Base-by-base conservation (phyloP, 768 basidiomycete genomes). In the Mycena metata region DNA sequence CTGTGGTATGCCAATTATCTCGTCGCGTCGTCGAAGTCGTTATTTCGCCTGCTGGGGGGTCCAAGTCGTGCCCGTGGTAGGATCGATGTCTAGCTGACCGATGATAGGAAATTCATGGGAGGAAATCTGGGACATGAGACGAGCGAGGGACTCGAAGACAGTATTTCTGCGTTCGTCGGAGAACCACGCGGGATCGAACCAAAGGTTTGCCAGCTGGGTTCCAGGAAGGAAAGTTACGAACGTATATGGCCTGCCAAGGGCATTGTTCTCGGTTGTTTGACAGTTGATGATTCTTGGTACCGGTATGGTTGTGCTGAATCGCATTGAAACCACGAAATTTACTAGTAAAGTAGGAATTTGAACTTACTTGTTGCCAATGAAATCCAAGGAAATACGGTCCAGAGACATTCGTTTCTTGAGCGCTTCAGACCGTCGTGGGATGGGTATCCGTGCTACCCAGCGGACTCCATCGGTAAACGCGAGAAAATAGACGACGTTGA, bases 371-470 rank as follows among this genome's bases (percentile, higher is more conserved):
- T 36, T 42, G 7, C 43, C 51, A n/a, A 73, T 64, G 49, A 71
- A 61, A 49, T 64, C 60, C 39, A 69, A 43, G 47, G 70, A 42
- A 19, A 52, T n/a, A 5, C 60, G 50, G 50, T 62, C 39, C 16
- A 62, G 41, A 6, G 60, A 51, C 50, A 62, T 62, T 43, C 50
- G 50, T 43, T 62, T 62, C n/a, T 50, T 49, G 36, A 72, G 46
- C 19, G 66, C 47, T 23, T 68, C 59, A 36, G 57, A 65, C 43
- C 57, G 45, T 9, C 45, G 52, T 30, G 49, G 21, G 54, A 66
- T 67, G 16, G 70, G 70, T 36, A 69, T 11, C 12, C 72, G 67
- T 36, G 65, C 60, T 23, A 66, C 64, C 73, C 73, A 73, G 60
- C 69, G 56, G 21, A 69, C 36, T n/a, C 73, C 70, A 49, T 73